Evolutionary conservation across 1,284 basidiomycete genomes (phyloP), one percentile per base, ranked within the genome.

Genomic region (Sphagnurus paluster): DNA sequence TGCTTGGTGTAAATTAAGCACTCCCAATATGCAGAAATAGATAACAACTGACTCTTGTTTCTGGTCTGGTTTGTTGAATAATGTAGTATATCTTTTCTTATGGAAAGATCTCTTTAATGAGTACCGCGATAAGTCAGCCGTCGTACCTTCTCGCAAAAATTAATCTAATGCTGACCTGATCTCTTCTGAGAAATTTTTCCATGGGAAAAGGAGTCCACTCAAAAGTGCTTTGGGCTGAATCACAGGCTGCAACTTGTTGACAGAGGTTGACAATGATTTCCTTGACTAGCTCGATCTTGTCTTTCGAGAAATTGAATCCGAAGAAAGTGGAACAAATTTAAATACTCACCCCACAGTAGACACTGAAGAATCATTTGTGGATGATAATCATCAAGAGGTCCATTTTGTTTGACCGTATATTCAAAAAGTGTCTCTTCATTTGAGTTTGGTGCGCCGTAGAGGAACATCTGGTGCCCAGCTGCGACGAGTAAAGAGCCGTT

Each of bases 281-380:
- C 58, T 93, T 93, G 36, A 94, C 93, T 4, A 94, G 64, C 48
- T 87, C 85, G 39, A 90, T 67, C 67, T 94, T 93, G 42, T 84
- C 90, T 93, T 57, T 1, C 44, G 10, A 23, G 19, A 24, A 42
- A 38, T 10, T 39, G 13, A 26, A 20, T 19, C 23, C 32, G 26
- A 44, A 42, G 19, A 28, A 30, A 44, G 39, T 34, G 45, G n/a
- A 47, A 32, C 41, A 10, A 38, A 37, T 29, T 39, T 26, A 25
- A 30, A 14, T 20, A 54, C 80, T 50, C 54, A 94, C 93, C 86
- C 91, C 93, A 95, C 10, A 95, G 68, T 33, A 97, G 71, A 59
- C 90, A 93, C 59, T 96, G 94, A n/a, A 92, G 70, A 10, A 97
- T 66, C 76, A 95, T 87, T 56, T 94, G 91, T 2, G 93, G 93